Evolutionary conservation across 2,329 filamentous ascomycete species (phyloP).

Genomic region (Clonostachys chloroleuca): DNA sequence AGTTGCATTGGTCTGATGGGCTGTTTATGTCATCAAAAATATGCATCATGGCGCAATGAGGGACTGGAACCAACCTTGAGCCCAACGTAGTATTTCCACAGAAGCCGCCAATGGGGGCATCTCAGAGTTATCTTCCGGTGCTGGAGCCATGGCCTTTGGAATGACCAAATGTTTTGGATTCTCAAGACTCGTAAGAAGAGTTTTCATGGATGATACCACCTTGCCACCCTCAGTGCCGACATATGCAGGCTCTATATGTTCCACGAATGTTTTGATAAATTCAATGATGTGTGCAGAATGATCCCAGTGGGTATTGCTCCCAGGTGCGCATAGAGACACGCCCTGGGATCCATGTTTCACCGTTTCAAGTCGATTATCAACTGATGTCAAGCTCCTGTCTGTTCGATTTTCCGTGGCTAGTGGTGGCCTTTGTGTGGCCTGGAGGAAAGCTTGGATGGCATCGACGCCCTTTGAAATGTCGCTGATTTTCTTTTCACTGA

Average conservation of each 20-base stretch:
- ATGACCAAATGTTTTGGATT: too few relatives aligned
- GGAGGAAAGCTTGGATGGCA: conserved; percentile 18
- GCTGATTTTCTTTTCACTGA: conserved; percentile 29
- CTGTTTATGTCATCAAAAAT: conserved; percentile 5
- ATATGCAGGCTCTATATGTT: neutral
- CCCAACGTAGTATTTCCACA: conserved; percentile 20
- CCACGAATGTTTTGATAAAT: conserved; percentile 19
- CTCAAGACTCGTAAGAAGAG: too few relatives aligned
- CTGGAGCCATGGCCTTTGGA: too few relatives aligned
- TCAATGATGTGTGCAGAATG: conserved; percentile 23
- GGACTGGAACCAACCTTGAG: conserved; percentile 17
- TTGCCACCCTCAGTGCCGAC: too few relatives aligned
- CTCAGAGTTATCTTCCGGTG: too few relatives aligned
- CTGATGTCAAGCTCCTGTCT: too few relatives aligned
- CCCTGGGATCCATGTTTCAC: too few relatives aligned
- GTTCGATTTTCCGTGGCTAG: conserved; percentile 5
- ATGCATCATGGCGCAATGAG: neutral
- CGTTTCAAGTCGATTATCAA: too few relatives aligned
- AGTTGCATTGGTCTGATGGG: conserved; percentile 12
- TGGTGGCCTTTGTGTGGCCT: neutral
- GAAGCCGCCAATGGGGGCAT: conserved; percentile 17
- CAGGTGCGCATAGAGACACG: too few relatives aligned
- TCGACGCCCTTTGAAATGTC: conserved; percentile 23
- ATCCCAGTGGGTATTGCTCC: conserved; percentile 13
- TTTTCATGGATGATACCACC: too few relatives aligned